Evolutionary conservation across 1,284 basidiomycete species (phyloP).

Genomic region (Acaromyces ingoldii): DNA sequence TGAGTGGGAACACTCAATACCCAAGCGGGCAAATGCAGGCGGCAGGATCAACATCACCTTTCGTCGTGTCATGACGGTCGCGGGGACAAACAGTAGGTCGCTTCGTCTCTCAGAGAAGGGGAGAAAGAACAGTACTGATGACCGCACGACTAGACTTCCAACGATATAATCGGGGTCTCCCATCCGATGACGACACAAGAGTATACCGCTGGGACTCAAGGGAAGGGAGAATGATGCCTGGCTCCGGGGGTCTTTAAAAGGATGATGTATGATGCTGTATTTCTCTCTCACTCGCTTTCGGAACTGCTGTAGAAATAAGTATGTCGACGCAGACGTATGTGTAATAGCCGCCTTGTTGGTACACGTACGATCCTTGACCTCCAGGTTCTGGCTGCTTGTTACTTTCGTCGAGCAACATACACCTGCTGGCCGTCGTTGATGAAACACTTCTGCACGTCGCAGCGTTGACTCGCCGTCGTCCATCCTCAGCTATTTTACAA

Average conservation of each 20-base stretch:
- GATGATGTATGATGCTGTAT: no score
- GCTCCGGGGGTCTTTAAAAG: conserved; percentile 8
- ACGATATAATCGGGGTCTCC: conserved; percentile 20
- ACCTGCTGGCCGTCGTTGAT: no score
- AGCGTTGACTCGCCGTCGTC: no score
- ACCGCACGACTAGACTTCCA: conserved; percentile 7
- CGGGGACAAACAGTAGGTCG: conserved; percentile 50
- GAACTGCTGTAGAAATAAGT: no score
- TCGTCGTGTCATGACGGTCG: conserved; percentile 47
- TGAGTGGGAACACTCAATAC: conserved; percentile 52
- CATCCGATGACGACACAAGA: not conserved
- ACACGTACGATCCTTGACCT: no score
- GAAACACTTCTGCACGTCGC: no score
- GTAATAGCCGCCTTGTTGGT: no score
- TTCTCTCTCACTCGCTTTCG: no score
- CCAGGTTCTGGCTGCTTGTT: no score
- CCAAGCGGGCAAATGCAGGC: conserved; percentile 46
- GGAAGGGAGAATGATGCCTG: conserved; percentile 2
- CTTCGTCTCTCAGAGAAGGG: conserved; percentile 11
- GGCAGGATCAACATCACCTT: conserved; percentile 54
- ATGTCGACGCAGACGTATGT: no score
- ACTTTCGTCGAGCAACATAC: no score
- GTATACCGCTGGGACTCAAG: conserved; percentile 2
- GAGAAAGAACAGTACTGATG: not conserved
- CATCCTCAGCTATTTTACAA: no score